These are phyloP conservation scores for Liriodendron chinense DNA, from an alignment of 164 flowering plant species.

Conservation along the genomic window DNA sequence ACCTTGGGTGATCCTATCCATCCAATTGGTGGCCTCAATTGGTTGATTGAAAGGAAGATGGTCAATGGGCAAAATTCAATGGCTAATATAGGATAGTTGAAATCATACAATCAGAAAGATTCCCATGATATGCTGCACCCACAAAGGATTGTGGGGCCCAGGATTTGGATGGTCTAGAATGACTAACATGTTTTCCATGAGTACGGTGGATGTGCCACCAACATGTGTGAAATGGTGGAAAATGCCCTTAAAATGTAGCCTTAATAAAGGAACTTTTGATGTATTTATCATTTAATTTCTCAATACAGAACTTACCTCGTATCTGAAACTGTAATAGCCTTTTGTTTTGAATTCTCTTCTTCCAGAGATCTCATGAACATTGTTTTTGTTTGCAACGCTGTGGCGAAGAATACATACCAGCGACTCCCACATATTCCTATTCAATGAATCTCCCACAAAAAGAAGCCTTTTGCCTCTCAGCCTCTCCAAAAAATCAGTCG, in stretches of 20 bases:
- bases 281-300: neutral
- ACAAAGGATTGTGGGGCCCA: too few species aligned
- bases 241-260: neutral
- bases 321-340: slow-evolving; percentile 70
- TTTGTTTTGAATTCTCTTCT: slow-evolving; percentile 62
- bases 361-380: slow-evolving; percentile 73
- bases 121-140: too few species aligned
- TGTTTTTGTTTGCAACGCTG: slow-evolving; percentile 44
- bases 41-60: neutral
- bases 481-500: slow-evolving; percentile 69
- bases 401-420: slow-evolving; percentile 75
- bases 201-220: too few species aligned
- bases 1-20: neutral
- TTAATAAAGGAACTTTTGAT: neutral
- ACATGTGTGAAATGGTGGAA: neutral
- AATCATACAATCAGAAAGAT: too few species aligned
- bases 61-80: neutral
- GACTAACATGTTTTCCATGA: too few species aligned
- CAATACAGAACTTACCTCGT: slow-evolving; percentile 49
- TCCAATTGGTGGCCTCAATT: neutral
- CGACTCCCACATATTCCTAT: slow-evolving; percentile 95
- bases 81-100: too few species aligned
- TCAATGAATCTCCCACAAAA: slow-evolving; percentile 85
- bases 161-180: too few species aligned
- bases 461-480: slow-evolving; percentile 73